phyloP scores from a whole-genome alignment of 441 rosid species.

The Sinapis alba region DNA sequence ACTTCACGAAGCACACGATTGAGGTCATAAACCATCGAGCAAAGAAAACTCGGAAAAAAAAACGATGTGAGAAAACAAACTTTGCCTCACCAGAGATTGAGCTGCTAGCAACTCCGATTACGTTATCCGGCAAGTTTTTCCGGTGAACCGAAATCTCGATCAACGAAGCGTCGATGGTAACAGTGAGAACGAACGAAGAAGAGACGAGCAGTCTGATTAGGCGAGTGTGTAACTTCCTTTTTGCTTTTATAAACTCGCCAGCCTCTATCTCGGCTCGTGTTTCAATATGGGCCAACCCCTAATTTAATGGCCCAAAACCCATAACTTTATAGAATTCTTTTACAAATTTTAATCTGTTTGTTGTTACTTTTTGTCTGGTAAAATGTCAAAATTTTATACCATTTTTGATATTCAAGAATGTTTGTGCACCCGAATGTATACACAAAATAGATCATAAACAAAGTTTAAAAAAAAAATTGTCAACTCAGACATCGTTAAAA shows the following conservation, averaged over 20 bases:
- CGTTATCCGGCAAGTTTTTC: not conserved
- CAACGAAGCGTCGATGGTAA: conserved; percentile 30
- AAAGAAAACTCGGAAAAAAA: conserved; percentile 10
- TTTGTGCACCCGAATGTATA: too few species aligned
- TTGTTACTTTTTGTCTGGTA: too few species aligned
- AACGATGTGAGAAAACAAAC: conserved; percentile 19
- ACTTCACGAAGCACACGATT: conserved; percentile 21
- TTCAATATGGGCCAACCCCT: conserved; percentile 9
- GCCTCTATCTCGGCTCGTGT: conserved; percentile 18
- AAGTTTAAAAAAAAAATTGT: too few species aligned
- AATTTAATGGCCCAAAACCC: not conserved
- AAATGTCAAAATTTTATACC: too few species aligned
- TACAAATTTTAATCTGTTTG: too few species aligned
- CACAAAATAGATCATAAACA: too few species aligned
- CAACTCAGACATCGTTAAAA: too few species aligned
- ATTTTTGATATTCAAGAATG: too few species aligned
- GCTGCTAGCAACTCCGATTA: conserved; percentile 36
- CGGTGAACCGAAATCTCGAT: conserved; percentile 32
- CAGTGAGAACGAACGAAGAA: conserved; percentile 31
- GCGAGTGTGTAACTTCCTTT: conserved; percentile 27
- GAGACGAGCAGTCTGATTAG: conserved; percentile 43
- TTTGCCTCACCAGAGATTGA: conserved; percentile 38
- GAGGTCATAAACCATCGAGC: conserved; percentile 20
- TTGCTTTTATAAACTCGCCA: not conserved
- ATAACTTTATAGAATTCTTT: not conserved